phyloP scores from a whole-genome alignment of 345 rosid species.

The Psidium guajava region DNA sequence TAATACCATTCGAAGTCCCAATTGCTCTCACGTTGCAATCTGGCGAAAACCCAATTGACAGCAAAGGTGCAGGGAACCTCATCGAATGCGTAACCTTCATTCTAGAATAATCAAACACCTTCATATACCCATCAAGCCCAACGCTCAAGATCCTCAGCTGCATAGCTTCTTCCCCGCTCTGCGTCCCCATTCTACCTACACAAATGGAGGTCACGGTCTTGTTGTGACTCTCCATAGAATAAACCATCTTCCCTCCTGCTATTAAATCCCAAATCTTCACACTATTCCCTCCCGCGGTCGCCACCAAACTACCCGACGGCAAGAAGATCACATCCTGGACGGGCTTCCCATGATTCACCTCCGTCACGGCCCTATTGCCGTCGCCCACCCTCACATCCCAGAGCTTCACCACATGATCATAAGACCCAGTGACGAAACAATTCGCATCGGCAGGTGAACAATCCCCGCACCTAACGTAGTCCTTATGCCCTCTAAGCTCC shows the following conservation, averaged over 20 bases:
- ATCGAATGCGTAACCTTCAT: constrained; percentile 76
- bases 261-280: constrained; percentile 91
- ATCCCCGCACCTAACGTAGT: constrained; percentile 86
- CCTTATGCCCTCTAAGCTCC: constrained; percentile 71
- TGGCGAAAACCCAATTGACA: constrained; percentile 58
- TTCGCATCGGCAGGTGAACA: constrained; percentile 60
- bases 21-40: constrained; percentile 49
- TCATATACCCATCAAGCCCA: constrained; percentile 86
- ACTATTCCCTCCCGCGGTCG: constrained; percentile 69
- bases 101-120: constrained; percentile 71
- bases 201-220: constrained; percentile 79
- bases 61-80: constrained; percentile 83
- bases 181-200: constrained; percentile 39
- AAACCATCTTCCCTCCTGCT: constrained; percentile 72
- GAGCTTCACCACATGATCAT: constrained; percentile 80
- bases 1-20: constrained; percentile 64
- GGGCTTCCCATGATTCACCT: constrained; percentile 75
- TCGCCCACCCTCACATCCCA: constrained; percentile 77
- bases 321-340: constrained; percentile 81
- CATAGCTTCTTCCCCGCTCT: constrained; percentile 20
- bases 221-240: constrained; percentile 89
- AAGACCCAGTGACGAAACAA: constrained; percentile 76
- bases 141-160: constrained; percentile 69
- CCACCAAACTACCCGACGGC: constrained; percentile 84
- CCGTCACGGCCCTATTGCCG: constrained; percentile 34